Base-by-base conservation (phyloP, 2,329 filamentous ascomycete genomes). In the Neoarthrinium moseri region DNA sequence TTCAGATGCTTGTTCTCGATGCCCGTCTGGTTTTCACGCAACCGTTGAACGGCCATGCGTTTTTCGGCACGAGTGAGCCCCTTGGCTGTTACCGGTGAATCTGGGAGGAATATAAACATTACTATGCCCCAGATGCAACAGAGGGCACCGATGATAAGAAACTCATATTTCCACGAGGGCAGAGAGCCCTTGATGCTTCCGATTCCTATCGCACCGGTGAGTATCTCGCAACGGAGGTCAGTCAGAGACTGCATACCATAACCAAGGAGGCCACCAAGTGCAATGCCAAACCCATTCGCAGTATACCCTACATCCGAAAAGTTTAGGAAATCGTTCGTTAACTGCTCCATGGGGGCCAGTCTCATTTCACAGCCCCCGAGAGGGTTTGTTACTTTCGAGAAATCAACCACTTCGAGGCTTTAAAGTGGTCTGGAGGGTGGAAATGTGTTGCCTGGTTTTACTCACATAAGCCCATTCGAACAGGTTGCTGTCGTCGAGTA, bases 141-240 rank as follows among this genome's bases (percentile, higher is more conserved):
- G 15, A 45, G 45, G 8, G 38, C 37, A 21, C 37, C 45, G 29
- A 74, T 78, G 18, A 82, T 71, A 6, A 83, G 58, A 51, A 82
- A 82, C 38, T 81, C 78, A 49, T 79, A 82, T 60, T 79, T 78
- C 77, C 79, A 83, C 0, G 70, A 74, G 2, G 75, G 71, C 17
- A 83, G 65, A 2, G 67, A 64, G 12, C 75, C 77, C 45, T 65
- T 65, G 51, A 76, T 76, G 53, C 77, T 70, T 2, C 78, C 77
- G 35, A 81, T 80, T 0, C 47, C 57, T 51, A 45, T 40, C 18
- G n/a, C 27, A 10, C 34, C 35, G 7, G 48, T 51, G 41, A 27
- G 18, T 17, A 24, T 27, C 17, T 10, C 27, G 24, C 21, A 21
- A 30, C 17, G 8, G 13, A 32, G 34, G 17, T 26, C 10, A 12